Evolutionary conservation across 2,329 filamentous ascomycete genomes (phyloP), one percentile per base, ranked within the genome.

Genomic region (Herpotrichia juniperi): DNA sequence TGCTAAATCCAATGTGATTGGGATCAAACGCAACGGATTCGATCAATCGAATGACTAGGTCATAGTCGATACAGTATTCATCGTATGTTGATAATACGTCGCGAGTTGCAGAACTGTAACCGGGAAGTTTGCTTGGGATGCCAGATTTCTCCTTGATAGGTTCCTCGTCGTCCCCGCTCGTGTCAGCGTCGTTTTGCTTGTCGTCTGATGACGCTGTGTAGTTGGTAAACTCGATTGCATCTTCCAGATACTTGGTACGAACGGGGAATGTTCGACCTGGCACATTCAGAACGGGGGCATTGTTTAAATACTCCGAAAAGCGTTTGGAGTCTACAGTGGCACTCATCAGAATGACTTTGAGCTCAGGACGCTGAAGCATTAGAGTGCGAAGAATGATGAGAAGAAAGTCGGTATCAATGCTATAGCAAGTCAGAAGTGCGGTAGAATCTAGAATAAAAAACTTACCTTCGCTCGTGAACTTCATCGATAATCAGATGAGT

Each of bases 401-500:
- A 28, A 99, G 79, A 71, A 99, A 97, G 71, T 99, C 94, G 50
- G 93, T 96, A 69, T 99, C 94, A 62, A 99, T 97, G 11, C 91
- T 74, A 28, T 6, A 2, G 16, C 2, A 3, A 7, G 46, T 71
- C 47, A 71, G 61, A 43, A n/a, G 5, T 17, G 9, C 11, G 16
- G 24, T 16, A 43, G 12, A 14, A 26, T 5, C 11, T 35, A n/a
- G 10, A 12, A 14, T 9, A 3, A 3, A 35, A 2, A 3, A 44
- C 58, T 46, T 64, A 71, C 70, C 66, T 90, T 56, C 93, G 87
- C 73, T 99, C 94, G 68, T 99, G 94, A 2, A 97, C 93, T 74
- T 99, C 94, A 67, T 99, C 94, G n/a, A 99, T 86, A 40, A 99
- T 87, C 53, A 99, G 78, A 76, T 97, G 94, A 0, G 93, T 96